Evolutionary conservation across 2,329 filamentous ascomycete genomes (phyloP).

Genomic region (Metarhizium guizhouense): DNA sequence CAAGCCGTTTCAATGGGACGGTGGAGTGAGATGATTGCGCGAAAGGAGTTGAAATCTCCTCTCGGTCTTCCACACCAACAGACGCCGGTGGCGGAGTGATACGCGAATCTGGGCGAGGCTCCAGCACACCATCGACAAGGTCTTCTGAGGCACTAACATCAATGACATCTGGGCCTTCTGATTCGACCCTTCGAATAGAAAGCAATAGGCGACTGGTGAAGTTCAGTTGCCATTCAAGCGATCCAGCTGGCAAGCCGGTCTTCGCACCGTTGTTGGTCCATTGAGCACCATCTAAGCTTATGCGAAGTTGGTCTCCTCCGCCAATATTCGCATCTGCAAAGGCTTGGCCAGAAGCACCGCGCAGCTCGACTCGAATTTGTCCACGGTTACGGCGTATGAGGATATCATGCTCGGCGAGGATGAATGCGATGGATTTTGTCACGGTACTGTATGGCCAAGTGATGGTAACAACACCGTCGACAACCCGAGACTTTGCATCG

Average conservation of each 20-base stretch:
- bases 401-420: conserved; percentile 79
- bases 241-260: conserved; percentile 38
- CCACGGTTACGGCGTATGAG: conserved; percentile 68
- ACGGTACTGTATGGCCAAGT: conserved; percentile 87
- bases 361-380: conserved; percentile 72
- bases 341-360: conserved; percentile 58
- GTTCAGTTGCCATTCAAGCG: conserved; percentile 50
- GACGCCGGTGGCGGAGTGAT: neutral
- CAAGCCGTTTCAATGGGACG: conserved; percentile 23
- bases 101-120: neutral
- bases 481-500: conserved; percentile 29
- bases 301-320: conserved; percentile 66
- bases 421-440: conserved; percentile 62
- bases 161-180: conserved; percentile 38
- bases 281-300: conserved; percentile 60
- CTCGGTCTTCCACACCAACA: neutral
- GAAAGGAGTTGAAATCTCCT: conserved; percentile 4
- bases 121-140: conserved; percentile 8
- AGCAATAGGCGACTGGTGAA: conserved; percentile 42
- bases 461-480: conserved; percentile 71
- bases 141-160: conserved; percentile 34
- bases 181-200: conserved; percentile 32
- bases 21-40: conserved; percentile 2
- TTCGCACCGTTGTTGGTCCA: conserved; percentile 50
- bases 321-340: conserved; percentile 59